phyloP scores from a whole-genome alignment of 768 basidiomycete species.

The Cyclocybe aegerita region DNA sequence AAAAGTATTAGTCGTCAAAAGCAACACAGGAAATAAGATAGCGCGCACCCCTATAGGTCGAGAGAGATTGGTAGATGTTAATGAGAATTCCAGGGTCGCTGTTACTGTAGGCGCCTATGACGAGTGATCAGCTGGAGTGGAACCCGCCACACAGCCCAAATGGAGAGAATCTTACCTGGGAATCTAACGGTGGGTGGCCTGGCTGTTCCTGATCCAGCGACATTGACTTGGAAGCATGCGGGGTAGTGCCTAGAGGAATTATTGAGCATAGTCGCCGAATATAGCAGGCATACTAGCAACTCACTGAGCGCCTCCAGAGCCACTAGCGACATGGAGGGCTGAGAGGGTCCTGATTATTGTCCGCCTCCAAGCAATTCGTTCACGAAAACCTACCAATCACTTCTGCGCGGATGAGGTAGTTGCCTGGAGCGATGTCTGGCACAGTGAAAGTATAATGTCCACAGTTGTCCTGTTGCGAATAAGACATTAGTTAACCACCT shows the following conservation, averaged over 20 bases:
- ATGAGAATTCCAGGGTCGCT: constrained; percentile 61
- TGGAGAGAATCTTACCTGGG: constrained; percentile 34
- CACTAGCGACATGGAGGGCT: constrained; percentile 61
- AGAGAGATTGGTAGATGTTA: constrained; percentile 45
- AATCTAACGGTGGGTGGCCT: constrained; percentile 49
- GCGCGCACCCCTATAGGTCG: constrained; percentile 37
- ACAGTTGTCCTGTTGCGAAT: constrained; percentile 41
- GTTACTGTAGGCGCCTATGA: constrained; percentile 57
- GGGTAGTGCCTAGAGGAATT: constrained; percentile 46
- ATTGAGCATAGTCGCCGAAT: no score
- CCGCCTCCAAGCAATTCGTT: constrained; percentile 21
- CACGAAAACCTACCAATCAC: constrained; percentile 48
- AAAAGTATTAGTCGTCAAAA: neutral
- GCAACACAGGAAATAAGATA: neutral
- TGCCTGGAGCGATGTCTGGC: constrained; percentile 58
- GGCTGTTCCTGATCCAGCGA: constrained; percentile 53
- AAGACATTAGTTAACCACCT: neutral
- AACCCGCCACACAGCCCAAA: no score
- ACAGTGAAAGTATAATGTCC: constrained; percentile 55
- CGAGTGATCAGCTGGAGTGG: no score
- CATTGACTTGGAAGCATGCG: constrained; percentile 56
- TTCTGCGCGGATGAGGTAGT: constrained; percentile 75
- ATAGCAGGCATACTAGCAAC: no score
- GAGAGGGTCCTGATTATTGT: constrained; percentile 24
- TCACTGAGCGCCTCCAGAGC: constrained; percentile 64